phyloP scores from a whole-genome alignment of 2,329 filamentous ascomycete species.

The Botrytis pseudocinerea region DNA sequence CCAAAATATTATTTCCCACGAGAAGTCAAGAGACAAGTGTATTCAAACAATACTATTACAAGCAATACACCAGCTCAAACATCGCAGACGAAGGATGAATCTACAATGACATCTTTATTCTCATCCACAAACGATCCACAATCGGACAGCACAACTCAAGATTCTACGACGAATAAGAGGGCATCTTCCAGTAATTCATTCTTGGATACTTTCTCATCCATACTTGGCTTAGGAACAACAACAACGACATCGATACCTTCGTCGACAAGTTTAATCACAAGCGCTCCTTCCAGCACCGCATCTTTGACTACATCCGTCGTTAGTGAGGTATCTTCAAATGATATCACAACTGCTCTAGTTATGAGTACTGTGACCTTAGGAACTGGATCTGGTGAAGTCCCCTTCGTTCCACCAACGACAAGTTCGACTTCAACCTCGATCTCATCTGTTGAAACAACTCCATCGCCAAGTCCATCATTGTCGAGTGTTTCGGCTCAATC shows the following conservation, averaged over 20 bases:
- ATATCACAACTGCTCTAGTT: neutral
- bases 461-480: neutral
- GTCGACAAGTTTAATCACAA: neutral
- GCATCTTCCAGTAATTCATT: neutral
- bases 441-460: neutral
- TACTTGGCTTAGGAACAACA: neutral
- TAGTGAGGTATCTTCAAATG: neutral
- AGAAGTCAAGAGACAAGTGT: constrained; percentile 54
- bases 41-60: constrained; percentile 33
- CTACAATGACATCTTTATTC: constrained; percentile 19
- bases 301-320: neutral
- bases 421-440: neutral
- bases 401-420: neutral
- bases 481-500: neutral
- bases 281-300: neutral
- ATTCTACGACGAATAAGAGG: constrained; percentile 1
- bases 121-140: constrained; percentile 30
- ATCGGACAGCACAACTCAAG: constrained; percentile 22
- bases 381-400: neutral
- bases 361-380: neutral
- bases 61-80: constrained; percentile 26
- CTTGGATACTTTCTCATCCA: neutral
- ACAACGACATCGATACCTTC: neutral
- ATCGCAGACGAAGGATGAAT: constrained; percentile 19
- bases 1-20: constrained; percentile 60